Conservation (phyloP, 2,329 filamentous ascomycete genomes). For the Coleophoma eucalyptorum region DNA sequence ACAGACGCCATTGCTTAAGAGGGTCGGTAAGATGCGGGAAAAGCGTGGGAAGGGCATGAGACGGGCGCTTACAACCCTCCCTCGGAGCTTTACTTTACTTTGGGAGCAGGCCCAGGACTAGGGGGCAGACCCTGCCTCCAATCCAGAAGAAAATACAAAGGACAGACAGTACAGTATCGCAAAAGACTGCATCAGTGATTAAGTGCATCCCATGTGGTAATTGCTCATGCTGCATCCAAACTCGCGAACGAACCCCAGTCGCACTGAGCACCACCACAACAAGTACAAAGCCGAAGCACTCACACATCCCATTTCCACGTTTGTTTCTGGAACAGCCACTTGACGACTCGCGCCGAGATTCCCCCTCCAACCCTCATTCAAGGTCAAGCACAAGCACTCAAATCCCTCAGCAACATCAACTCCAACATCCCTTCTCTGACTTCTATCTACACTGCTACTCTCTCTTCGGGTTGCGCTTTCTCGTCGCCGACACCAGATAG, state of each 20-base stretch:
- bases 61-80: neutral
- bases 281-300: neutral
- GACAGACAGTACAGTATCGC: too few species aligned
- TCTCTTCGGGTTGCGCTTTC: too few species aligned
- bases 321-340: neutral
- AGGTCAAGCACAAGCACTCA: neutral
- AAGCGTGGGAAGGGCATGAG: neutral
- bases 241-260: too few species aligned
- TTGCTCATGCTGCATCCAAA: too few species aligned
- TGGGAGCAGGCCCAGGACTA: too few species aligned
- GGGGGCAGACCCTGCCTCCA: too few species aligned
- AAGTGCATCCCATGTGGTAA: too few species aligned
- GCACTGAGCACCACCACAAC: neutral
- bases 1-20: conserved; percentile 14
- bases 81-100: neutral
- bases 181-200: too few species aligned
- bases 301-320: neutral
- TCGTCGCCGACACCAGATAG: too few species aligned
- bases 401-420: neutral
- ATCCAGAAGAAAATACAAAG: too few species aligned
- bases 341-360: neutral
- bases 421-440: neutral
- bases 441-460: too few species aligned
- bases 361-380: neutral
- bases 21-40: neutral